Percentiles rank a stretch among this genome's conserved stretches.
phyloP scores from a whole-genome alignment of 2,329 filamentous ascomycete genomes.

The Grosmannia huntii region DNA sequence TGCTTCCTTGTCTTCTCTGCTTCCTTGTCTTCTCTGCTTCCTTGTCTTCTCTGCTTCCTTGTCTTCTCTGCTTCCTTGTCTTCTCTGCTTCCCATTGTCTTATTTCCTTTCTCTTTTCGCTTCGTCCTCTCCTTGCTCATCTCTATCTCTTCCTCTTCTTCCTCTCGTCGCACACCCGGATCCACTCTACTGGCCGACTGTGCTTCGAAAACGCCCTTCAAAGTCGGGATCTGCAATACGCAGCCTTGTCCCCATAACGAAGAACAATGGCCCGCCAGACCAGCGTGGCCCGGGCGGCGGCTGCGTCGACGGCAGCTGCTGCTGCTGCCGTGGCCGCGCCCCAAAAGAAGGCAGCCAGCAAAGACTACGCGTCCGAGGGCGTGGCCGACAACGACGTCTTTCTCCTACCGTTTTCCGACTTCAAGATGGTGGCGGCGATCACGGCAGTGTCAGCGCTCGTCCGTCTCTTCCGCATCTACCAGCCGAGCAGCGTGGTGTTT shows the following conservation, averaged over 20 bases:
- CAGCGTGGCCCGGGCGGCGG: background rate
- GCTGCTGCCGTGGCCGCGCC: conserved; percentile 16
- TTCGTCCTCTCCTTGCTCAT: background rate
- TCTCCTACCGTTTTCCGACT: conserved; percentile 71
- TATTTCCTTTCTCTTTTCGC: background rate
- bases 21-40: background rate
- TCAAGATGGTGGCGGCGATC: conserved; percentile 59
- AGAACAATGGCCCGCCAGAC: background rate
- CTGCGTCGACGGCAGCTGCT: background rate
- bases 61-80: too few species aligned
- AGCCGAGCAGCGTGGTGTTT: conserved; percentile 92
- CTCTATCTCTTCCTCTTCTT: background rate
- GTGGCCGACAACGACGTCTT: conserved; percentile 88
- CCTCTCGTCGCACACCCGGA: background rate
- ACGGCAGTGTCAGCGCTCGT: conserved; percentile 68
- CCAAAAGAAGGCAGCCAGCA: conserved; percentile 13
- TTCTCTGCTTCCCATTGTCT: background rate
- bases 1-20: background rate
- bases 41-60: background rate
- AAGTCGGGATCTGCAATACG: background rate
- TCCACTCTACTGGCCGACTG: background rate
- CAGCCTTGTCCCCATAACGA: background rate
- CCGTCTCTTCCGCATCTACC: conserved; percentile 88
- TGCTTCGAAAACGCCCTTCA: background rate
- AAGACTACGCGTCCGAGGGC: conserved; percentile 62